phyloP scores from a whole-genome alignment of 345 rosid genomes.

The Noccaea caerulescens region DNA sequence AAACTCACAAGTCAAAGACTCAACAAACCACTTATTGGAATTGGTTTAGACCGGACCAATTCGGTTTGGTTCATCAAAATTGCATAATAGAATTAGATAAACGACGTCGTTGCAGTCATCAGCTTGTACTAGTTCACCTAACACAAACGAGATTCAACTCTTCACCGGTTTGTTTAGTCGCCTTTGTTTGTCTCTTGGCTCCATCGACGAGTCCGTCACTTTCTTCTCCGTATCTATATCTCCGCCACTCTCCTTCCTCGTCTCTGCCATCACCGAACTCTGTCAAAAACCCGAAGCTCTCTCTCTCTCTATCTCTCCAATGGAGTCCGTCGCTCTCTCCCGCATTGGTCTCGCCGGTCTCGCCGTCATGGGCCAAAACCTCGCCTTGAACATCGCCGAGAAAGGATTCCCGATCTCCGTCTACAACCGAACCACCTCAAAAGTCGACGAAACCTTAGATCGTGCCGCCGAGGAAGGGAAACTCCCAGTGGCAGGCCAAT shows the following conservation, averaged over 20 bases:
- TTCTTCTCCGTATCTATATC: slow-evolving; percentile 26
- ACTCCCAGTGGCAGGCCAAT: slow-evolving; percentile 72
- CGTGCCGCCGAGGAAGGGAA: slow-evolving; percentile 76
- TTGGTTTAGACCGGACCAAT: background rate
- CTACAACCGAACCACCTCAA: slow-evolving; percentile 84
- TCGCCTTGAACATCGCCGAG: slow-evolving; percentile 89
- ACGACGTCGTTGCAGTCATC: slow-evolving; percentile 46
- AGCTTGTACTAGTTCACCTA: slow-evolving; percentile 29
- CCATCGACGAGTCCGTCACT: slow-evolving; percentile 69
- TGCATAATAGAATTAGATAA: background rate
- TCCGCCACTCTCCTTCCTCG: slow-evolving; percentile 41
- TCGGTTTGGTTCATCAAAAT: background rate
- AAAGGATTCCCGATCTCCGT: slow-evolving; percentile 95
- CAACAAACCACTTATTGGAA: background rate
- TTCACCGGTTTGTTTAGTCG: slow-evolving; percentile 37
- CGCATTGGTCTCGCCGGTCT: slow-evolving; percentile 92
- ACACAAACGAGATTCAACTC: slow-evolving; percentile 37
- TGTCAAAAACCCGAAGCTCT: background rate
- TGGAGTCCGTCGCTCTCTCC: slow-evolving; percentile 67
- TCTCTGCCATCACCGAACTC: background rate
- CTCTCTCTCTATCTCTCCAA: slow-evolving; percentile 21
- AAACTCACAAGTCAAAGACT: no score
- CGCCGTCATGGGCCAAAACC: slow-evolving; percentile 96
- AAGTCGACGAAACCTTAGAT: slow-evolving; percentile 80
- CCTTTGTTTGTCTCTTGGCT: slow-evolving; percentile 48